Evolutionary conservation across 2,329 filamentous ascomycete genomes (phyloP).

Genomic region (Calonectria montana): DNA sequence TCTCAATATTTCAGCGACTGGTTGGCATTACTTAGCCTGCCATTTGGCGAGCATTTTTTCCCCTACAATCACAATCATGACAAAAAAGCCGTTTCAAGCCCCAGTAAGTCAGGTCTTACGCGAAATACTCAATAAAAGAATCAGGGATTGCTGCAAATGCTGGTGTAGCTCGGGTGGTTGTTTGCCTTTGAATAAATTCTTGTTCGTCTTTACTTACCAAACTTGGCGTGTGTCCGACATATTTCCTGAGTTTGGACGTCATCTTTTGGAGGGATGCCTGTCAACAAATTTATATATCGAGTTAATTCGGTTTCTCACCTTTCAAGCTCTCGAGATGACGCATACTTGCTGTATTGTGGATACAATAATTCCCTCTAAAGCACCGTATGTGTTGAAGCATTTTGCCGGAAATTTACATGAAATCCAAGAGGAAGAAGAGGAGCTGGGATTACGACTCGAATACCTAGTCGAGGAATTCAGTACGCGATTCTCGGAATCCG

Average conservation of each 20-base stretch:
- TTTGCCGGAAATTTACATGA: neutral
- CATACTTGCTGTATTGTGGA: slow-evolving; percentile 5
- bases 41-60: neutral
- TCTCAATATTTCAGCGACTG: slow-evolving; percentile 1
- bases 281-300: neutral
- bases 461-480: neutral
- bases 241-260: neutral
- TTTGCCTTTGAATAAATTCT: neutral
- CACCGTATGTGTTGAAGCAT: neutral
- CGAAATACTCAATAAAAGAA: neutral
- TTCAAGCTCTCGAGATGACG: slow-evolving; percentile 13
- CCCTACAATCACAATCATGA: neutral
- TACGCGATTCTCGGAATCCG: neutral
- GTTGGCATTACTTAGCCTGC: neutral
- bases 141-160: neutral
- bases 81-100: neutral
- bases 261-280: neutral
- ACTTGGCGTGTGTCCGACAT: neutral
- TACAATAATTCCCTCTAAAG: fast-evolving
- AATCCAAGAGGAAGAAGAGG: neutral
- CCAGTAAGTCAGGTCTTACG: neutral
- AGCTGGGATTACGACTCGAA: neutral
- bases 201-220: neutral
- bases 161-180: neutral
- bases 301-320: neutral